phyloP scores from a whole-genome alignment of 768 basidiomycete genomes.

The Epithele typhae region DNA sequence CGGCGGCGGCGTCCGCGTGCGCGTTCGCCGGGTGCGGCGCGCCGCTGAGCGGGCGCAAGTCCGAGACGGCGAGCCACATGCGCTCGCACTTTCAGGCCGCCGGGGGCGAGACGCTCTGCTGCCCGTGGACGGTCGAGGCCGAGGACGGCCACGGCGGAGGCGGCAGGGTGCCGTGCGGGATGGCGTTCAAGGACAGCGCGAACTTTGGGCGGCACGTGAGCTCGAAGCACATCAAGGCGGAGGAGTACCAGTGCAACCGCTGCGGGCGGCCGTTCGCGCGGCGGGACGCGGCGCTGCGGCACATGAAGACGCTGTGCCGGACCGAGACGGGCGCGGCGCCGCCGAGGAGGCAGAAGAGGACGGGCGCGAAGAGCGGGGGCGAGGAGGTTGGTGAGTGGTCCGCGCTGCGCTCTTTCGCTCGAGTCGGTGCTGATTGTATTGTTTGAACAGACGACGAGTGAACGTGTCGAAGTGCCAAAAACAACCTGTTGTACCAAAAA shows the following conservation, averaged over 20 bases:
- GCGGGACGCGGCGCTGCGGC: constrained; percentile 12
- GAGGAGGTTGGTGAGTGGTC: neutral
- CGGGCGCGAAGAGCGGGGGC: neutral
- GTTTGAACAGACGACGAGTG: too few species aligned
- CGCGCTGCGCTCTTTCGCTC: too few species aligned
- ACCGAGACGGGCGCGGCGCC: neutral
- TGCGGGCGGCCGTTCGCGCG: constrained; percentile 10
- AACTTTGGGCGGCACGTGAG: constrained; percentile 13
- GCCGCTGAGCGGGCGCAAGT: constrained; percentile 10
- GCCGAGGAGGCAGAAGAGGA: neutral
- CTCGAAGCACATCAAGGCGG: constrained; percentile 9
- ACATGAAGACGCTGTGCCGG: constrained; percentile 15
- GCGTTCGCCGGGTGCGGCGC: constrained; percentile 6
- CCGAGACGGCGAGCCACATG: constrained; percentile 12
- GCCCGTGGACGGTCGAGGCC: constrained; percentile 6
- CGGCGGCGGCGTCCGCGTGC: constrained; percentile 1
- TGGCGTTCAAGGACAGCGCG: constrained; percentile 15
- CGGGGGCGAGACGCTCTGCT: constrained; percentile 1
- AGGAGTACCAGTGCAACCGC: constrained; percentile 11
- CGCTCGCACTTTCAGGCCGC: constrained; percentile 10
- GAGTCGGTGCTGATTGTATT: too few species aligned
- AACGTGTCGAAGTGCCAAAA: too few species aligned
- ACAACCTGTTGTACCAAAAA: too few species aligned
- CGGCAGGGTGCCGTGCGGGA: constrained; percentile 1
- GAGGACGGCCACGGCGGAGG: neutral